These are phyloP conservation scores for Cladorrhinum sp. DNA, from an alignment of 2,329 filamentous ascomycete genomes.

Conservation along the genomic window DNA sequence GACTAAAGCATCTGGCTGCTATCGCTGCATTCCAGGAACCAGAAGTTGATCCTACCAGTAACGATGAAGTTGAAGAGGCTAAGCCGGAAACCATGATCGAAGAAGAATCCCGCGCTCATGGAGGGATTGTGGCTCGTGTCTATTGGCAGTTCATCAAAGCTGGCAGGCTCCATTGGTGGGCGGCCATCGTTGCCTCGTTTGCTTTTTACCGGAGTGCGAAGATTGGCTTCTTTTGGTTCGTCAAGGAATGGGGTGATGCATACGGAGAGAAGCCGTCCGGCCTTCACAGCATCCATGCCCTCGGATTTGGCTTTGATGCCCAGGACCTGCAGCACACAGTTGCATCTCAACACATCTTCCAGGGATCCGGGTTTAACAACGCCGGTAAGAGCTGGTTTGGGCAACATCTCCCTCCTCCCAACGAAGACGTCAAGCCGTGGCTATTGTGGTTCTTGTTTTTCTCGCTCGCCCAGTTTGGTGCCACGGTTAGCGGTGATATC, in stretches of 20 bases:
- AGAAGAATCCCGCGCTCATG: slow-evolving; percentile 70
- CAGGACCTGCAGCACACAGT: slow-evolving; percentile 6
- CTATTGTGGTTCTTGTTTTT: slow-evolving; percentile 66
- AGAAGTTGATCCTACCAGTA: slow-evolving; percentile 34
- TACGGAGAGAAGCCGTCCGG: slow-evolving; percentile 46
- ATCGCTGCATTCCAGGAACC: slow-evolving; percentile 25
- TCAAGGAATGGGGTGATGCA: slow-evolving; percentile 83
- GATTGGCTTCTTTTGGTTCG: slow-evolving; percentile 71
- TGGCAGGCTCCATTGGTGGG: slow-evolving; percentile 73
- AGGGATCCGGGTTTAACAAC: slow-evolving; percentile 2
- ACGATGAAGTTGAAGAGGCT: slow-evolving; percentile 47
- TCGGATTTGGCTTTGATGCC: neutral
- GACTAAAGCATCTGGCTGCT: slow-evolving; percentile 23
- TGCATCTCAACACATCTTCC: slow-evolving; percentile 13
- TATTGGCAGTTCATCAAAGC: slow-evolving; percentile 87
- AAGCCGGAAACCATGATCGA: slow-evolving; percentile 74
- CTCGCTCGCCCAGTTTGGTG: slow-evolving; percentile 56
- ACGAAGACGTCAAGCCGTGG: slow-evolving; percentile 69
- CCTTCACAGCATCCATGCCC: neutral
- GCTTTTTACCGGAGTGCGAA: slow-evolving; percentile 60
- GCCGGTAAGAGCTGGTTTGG: slow-evolving; percentile 25
- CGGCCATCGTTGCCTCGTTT: slow-evolving; percentile 59
- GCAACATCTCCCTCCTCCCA: slow-evolving; percentile 60
- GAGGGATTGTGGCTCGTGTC: slow-evolving; percentile 69
- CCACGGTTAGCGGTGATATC: slow-evolving; percentile 60